Evolutionary conservation across 177 flowering plant species (phyloP).

Genomic region (Vitis hybrid): DNA sequence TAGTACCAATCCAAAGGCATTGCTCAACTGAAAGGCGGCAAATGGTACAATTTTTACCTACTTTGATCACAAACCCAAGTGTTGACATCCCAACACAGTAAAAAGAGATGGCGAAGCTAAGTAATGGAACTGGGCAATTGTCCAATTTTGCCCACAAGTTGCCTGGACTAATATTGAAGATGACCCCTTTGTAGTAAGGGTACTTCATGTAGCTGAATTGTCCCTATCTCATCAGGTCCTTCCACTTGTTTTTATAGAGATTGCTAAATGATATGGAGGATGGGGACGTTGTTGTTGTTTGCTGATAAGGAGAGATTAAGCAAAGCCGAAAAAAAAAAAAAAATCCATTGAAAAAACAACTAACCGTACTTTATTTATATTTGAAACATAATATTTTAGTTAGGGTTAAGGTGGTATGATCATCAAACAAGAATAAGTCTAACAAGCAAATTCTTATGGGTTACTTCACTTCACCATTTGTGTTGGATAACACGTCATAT

Average conservation of each 20-base stretch:
- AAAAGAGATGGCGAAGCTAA: background rate
- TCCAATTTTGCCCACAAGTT: background rate
- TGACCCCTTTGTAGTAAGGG: background rate
- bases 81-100: background rate
- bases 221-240: constrained; percentile 18
- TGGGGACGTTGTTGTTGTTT: background rate
- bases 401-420: constrained; percentile 5
- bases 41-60: background rate
- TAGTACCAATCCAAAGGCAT: background rate
- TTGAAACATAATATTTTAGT: constrained; percentile 5
- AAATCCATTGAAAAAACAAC: constrained; percentile 14
- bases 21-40: constrained; percentile 3
- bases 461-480: constrained; percentile 26
- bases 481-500: constrained; percentile 34
- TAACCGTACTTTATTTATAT: constrained; percentile 18
- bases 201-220: constrained; percentile 26
- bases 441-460: constrained; percentile 19
- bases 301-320: constrained; percentile 3
- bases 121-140: background rate
- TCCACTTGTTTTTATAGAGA: no score
- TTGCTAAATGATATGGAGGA: constrained; percentile 3
- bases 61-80: background rate
- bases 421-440: constrained; percentile 8
- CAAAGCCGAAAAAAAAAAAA: background rate
- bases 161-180: background rate